Evolutionary conservation across 2,329 filamentous ascomycete genomes (phyloP), one percentile per base, ranked within the genome.

Genomic region (Phaeosphaeria sp.): DNA sequence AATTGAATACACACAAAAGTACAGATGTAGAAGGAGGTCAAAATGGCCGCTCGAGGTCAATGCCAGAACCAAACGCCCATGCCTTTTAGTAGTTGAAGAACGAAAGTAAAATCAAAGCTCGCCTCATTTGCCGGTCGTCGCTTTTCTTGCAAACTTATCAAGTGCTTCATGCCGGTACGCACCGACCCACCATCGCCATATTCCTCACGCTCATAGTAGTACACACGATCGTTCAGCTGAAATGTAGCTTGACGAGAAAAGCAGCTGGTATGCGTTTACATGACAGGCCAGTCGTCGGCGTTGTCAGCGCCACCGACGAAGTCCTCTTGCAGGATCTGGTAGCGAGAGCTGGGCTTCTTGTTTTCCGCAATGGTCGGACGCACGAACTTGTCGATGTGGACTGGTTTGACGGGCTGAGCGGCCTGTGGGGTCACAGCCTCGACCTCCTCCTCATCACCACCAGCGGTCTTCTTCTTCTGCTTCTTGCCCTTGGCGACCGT

Each of bases 401-500:
- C 64, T 27, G 70, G 60, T 50, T 72, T 69, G 23, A 62, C 63
- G 6, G 67, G 54, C 46, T 63, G 60, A 10, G 61, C 46, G 25
- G 64, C 55, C 50, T 65, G 62, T 11, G 62, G 50, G 30, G 50
- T 54, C 11, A 60, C 65, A 25, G 69, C 55, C 11, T 67, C 65
- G 49, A 61, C 67, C 46, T 65, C 66, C 57, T 84, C 83, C 50
- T 80, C 25, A 27, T 9, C 25, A n/a, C n/a, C 82, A 50, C 81
- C 79, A 20, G 72, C 69, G 63, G 76, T 78, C 74, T 82, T 83
- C 72, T 82, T 82, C 73, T 84, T 82, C 62, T 80, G 78, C 79
- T 87, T 88, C 69, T 79, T 78, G 41, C 74, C 77, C 64, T 79
- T 85, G 30, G 83, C 79, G 22, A 89, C 86, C 10, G 85, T 85